Evolutionary conservation across 2,329 filamentous ascomycete species (phyloP), one percentile per base, ranked within the genome.

Genomic region (Verticillium nonalfalfae): DNA sequence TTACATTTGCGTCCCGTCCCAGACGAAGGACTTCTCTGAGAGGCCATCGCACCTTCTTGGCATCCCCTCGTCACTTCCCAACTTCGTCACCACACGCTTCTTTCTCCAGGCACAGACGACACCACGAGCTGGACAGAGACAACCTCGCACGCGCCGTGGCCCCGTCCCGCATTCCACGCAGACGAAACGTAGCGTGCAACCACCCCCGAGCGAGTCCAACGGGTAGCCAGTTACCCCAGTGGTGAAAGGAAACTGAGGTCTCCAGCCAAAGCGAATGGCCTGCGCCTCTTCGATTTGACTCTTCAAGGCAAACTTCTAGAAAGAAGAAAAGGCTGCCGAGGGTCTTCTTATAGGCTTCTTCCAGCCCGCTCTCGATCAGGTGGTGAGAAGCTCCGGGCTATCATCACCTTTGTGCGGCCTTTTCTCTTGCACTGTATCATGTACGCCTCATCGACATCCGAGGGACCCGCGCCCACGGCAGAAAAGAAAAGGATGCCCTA

Each of bases 71-170:
- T 38, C 31, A 56, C 50, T 35, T 33, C 4, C 38, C 55, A 34
- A 38, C 26, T 31, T 58, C 36, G 18, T 40, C 36, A 36, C 35
- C 56, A 39, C 45, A 18, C 26, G 13, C 54, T n/a, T 34, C 11
- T 11, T 14, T 21, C 54, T 15, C 21, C 54, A 56, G 33, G 35
- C 18, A 58, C 34, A 40, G 35, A 34, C 7, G 36, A 26, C 26
- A 39, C 14, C 36, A n/a, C 57, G 40, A 50, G 38, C 57, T 58
- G 57, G 45, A 45, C 31, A 58, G 57, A 58, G 38, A 45, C 57
- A 50, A 9, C 36, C 33, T 58, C 57, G 34, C 57, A 50, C 57
- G 57, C 57, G 39, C 57, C 35, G 4, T 18, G 10, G 18, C 21
- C 21, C 13, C 31, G 57, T 13, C 57, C 57, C 57, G 57, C 57